These are phyloP conservation scores for Tilletiaria anomala DNA, from an alignment of 1,284 basidiomycete genomes.

Conservation along the genomic window DNA sequence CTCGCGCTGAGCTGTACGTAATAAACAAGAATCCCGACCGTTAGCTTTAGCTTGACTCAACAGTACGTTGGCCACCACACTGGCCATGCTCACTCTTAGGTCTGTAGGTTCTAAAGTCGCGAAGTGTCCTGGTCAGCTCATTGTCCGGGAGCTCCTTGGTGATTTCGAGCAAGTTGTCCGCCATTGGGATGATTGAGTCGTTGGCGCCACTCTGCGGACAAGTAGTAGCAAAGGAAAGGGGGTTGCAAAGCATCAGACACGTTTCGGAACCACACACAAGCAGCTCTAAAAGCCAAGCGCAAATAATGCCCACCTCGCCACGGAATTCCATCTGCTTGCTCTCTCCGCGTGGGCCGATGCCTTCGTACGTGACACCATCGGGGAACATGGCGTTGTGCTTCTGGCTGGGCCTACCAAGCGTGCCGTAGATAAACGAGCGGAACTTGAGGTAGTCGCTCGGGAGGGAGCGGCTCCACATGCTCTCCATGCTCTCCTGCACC, in stretches of 20 bases:
- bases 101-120: constrained; percentile 33
- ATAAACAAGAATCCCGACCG: too few species aligned
- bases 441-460: constrained; percentile 30
- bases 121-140: constrained; percentile 27
- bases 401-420: constrained; percentile 6
- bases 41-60: neutral
- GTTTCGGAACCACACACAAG: neutral
- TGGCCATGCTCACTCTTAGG: constrained; percentile 11
- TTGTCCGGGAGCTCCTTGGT: constrained; percentile 30
- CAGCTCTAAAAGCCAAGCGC: neutral
- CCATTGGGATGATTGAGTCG: constrained; percentile 25
- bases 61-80: neutral
- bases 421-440: constrained; percentile 34
- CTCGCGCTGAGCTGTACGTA: constrained; percentile 19
- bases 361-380: constrained; percentile 30
- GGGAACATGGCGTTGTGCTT: constrained; percentile 36
- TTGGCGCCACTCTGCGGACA: constrained; percentile 16
- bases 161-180: constrained; percentile 35
- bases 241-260: too few species aligned
- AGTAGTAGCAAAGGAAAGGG: constrained; percentile 1
- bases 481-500: constrained; percentile 33
- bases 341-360: constrained; percentile 5
- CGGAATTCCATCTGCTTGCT: constrained; percentile 14
- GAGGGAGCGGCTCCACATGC: constrained; percentile 27
- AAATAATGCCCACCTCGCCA: constrained; percentile 15